Base-by-base conservation (phyloP, 306 rosid species). In the Prunus kanzakura region DNA sequence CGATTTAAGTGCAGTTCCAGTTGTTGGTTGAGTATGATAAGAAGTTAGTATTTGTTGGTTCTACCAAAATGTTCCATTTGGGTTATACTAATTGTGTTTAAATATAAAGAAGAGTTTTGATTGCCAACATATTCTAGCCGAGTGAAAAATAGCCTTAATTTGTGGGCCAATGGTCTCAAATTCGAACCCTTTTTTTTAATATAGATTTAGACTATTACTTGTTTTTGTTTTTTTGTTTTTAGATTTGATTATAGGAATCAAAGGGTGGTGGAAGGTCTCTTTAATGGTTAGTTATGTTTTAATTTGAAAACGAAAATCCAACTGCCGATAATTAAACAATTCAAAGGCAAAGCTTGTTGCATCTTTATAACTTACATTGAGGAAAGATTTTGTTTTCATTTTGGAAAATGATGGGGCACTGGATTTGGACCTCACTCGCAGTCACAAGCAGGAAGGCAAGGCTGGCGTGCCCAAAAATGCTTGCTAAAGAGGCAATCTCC, bases 401-500 rank as follows among this genome's bases (percentile, higher is more conserved):
- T 25, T 61, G 46, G 81, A 83, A 72, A 83, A 67, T 67, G 87
- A 83, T 45, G 68, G 67, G 67, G 32, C 56, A 71, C 83, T 82
- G 27, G 47, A 62, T 78, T 62, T 64, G 75, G 51, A 64, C 64
- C 66, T 64, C 51, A 6, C 69, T 63, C 51, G 30, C 58, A 18
- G 15, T 52, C 58, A 35, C 19, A 61, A 25, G 18, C 9, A 49
- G 1, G 13, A 5, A 60, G 1, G 35, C 19, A 25, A 67, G 52
- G 73, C 45, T 38, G 68, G 74, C 23, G 15, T 49, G 74, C 20
- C 45, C 41, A 6, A 29, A 62, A 61, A 79, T 60, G 86, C 86
- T 79, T 83, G 50, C 9, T 69, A 57, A 65, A 22, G 55, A 68
- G 72, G 74, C 86, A 78, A 82, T 52, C 68, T 52, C 38, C 38